A percentile compares a stretch with the other conserved stretches of the same genome.
Conservation (phyloP, 2,329 filamentous ascomycete species). For the Pestalotiopsis fici region DNA sequence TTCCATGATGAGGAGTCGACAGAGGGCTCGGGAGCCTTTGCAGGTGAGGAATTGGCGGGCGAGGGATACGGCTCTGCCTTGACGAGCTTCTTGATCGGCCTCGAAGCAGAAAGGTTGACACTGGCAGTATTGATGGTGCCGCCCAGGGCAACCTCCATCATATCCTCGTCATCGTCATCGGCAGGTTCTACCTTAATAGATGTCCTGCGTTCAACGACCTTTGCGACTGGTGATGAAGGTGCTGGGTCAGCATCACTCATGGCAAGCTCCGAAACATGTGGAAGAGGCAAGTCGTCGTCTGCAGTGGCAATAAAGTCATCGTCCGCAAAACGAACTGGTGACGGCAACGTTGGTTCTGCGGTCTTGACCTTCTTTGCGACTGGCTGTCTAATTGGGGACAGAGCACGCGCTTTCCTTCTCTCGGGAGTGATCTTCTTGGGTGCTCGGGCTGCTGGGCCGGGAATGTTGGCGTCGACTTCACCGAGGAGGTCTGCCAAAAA, state of each 20-base stretch:
- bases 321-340: constrained; percentile 50
- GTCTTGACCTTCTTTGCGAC: constrained; percentile 59
- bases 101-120: constrained; percentile 82
- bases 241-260: constrained; percentile 80
- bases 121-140: constrained; percentile 68
- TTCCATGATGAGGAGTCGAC: constrained; percentile 89
- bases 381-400: constrained; percentile 69
- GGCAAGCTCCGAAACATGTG: constrained; percentile 49
- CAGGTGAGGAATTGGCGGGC: constrained; percentile 76
- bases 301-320: constrained; percentile 58
- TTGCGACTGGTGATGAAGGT: constrained; percentile 78
- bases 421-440: constrained; percentile 69
- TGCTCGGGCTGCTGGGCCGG: constrained; percentile 53
- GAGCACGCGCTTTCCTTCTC: constrained; percentile 74
- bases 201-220: constrained; percentile 72
- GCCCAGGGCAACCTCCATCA: constrained; percentile 85
- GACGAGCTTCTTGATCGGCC: constrained; percentile 73
- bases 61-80: constrained; percentile 69
- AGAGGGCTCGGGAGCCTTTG: constrained; percentile 56
- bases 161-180: constrained; percentile 73
- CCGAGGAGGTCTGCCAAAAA: constrained; percentile 85
- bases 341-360: constrained; percentile 48
- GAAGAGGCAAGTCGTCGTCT: constrained; percentile 59
- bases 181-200: constrained; percentile 48
- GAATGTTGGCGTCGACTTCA: constrained; percentile 80